Conservation (phyloP, 2,329 filamentous ascomycete genomes). For the Metarhizium humberi region DNA sequence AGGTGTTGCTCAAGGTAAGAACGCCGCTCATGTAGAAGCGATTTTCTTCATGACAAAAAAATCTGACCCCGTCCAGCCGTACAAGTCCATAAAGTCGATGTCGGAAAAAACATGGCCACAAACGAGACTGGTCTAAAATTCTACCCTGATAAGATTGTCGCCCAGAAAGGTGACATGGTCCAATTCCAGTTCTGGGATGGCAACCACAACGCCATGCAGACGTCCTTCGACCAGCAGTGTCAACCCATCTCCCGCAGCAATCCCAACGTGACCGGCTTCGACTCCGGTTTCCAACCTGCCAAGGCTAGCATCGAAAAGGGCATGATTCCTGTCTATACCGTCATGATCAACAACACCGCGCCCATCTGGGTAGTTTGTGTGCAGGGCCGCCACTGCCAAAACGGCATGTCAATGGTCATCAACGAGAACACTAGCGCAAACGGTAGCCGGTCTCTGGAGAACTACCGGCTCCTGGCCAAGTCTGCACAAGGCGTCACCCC, state of each 20-base stretch:
- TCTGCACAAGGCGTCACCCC: slow-evolving; percentile 5
- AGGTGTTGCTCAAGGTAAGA: slow-evolving; percentile 36
- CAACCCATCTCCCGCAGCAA: slow-evolving; percentile 45
- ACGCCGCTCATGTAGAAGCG: neutral
- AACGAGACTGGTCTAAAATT: slow-evolving; percentile 45
- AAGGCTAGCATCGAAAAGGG: slow-evolving; percentile 38
- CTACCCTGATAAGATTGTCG: slow-evolving; percentile 56
- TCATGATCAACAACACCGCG: slow-evolving; percentile 57
- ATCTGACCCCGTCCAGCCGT: slow-evolving; percentile 16
- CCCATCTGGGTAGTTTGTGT: slow-evolving; percentile 77
- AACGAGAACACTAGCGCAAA: slow-evolving; percentile 55
- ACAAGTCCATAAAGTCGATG: slow-evolving; percentile 54
- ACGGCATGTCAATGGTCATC: slow-evolving; percentile 67
- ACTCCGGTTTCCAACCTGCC: slow-evolving; percentile 58
- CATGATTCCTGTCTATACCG: slow-evolving; percentile 58
- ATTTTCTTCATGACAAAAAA: neutral
- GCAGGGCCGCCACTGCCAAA: slow-evolving; percentile 64
- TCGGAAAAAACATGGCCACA: slow-evolving; percentile 43
- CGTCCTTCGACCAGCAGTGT: slow-evolving; percentile 64
- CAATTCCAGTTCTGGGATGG: slow-evolving; percentile 57
- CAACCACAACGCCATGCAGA: slow-evolving; percentile 76
- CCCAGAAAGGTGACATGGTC: slow-evolving; percentile 51
- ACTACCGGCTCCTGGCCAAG: slow-evolving; percentile 34
- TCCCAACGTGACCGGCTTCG: slow-evolving; percentile 49
- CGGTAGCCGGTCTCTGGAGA: slow-evolving; percentile 38